A percentile compares a stretch with the other conserved stretches of the same genome.
phyloP scores from a whole-genome alignment of 2,329 filamentous ascomycete species.

The Nannizziopsis arthrosporioides region DNA sequence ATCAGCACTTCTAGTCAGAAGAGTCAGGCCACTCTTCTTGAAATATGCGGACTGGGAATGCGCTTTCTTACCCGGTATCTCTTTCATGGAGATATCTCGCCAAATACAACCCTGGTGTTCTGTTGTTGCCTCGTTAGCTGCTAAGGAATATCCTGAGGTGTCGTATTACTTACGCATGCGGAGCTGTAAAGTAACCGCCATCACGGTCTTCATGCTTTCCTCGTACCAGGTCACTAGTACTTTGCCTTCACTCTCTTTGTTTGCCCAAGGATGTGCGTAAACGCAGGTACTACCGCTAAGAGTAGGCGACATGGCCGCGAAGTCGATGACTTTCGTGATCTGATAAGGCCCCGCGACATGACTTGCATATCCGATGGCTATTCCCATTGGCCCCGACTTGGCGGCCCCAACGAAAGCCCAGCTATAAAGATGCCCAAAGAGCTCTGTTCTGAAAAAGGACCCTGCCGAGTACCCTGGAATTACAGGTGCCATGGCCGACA shows the following conservation, averaged over 20 bases:
- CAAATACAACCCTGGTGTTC: conserved; percentile 13
- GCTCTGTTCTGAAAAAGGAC: conserved; percentile 10
- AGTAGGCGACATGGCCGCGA: neutral
- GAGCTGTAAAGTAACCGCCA: conserved; percentile 12
- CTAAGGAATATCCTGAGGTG: neutral
- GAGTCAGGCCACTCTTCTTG: neutral
- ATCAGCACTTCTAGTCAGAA: neutral
- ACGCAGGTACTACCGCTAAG: conserved; percentile 7
- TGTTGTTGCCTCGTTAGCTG: conserved; percentile 2
- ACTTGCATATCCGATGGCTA: conserved; percentile 11
- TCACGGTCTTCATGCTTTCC: conserved; percentile 1
- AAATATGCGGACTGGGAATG: neutral
- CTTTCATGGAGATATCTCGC: conserved; percentile 13
- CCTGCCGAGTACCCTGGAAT: conserved; percentile 11
- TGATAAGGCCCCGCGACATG: conserved; percentile 11
- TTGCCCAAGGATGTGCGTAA: conserved; percentile 15
- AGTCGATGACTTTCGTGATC: conserved; percentile 10
- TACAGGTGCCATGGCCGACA: conserved; percentile 7
- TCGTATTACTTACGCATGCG: conserved; percentile 11
- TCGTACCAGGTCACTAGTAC: conserved; percentile 14
- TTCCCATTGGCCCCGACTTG: neutral
- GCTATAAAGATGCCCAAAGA: conserved; percentile 13
- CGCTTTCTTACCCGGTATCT: conserved; percentile 11
- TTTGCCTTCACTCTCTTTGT: conserved; percentile 9
- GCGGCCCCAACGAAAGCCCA: conserved; percentile 14